Evolutionary conservation across 2,329 filamentous ascomycete genomes (phyloP).

Genomic region (Tolypocladium amazonense): DNA sequence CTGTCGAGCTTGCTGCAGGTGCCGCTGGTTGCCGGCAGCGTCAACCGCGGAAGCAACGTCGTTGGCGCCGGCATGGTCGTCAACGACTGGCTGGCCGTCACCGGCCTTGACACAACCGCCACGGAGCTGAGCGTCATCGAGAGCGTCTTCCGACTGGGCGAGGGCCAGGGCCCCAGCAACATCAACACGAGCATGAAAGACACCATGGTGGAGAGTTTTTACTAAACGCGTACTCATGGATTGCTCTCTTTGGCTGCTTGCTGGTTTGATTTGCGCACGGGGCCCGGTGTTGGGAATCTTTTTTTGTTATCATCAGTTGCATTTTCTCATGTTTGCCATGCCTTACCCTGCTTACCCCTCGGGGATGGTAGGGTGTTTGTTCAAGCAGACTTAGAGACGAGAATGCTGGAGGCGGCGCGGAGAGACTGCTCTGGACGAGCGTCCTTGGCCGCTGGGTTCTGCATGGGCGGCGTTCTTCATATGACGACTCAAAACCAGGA

Average conservation of each 20-base stretch:
- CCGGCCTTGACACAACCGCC: slow-evolving; percentile 88
- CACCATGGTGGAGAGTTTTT: slow-evolving; percentile 98
- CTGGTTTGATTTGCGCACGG: slow-evolving; percentile 2
- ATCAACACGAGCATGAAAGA: slow-evolving; percentile 87
- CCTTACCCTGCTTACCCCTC: slow-evolving; percentile 1
- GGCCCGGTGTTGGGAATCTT: slow-evolving; percentile 4
- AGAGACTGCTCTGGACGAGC: background rate
- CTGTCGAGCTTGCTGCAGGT: slow-evolving; percentile 88
- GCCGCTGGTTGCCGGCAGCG: slow-evolving; percentile 83
- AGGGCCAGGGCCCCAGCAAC: slow-evolving; percentile 67
- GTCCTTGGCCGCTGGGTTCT: background rate
- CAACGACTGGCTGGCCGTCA: slow-evolving; percentile 91
- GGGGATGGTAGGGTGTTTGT: slow-evolving; percentile 1
- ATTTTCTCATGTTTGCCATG: background rate
- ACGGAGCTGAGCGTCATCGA: slow-evolving; percentile 95
- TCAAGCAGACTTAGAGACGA: background rate
- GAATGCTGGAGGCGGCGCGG: background rate
- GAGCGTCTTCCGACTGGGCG: slow-evolving; percentile 88
- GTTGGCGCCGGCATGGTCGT: slow-evolving; percentile 61
- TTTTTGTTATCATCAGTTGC: background rate
- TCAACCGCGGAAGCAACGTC: slow-evolving; percentile 87
- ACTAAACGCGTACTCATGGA: slow-evolving; percentile 45
- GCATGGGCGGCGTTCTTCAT: background rate
- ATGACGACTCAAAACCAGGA: background rate
- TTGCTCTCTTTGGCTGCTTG: slow-evolving; percentile 7